phyloP scores from a whole-genome alignment of 2,329 filamentous ascomycete species.

The Chalara sp. region DNA sequence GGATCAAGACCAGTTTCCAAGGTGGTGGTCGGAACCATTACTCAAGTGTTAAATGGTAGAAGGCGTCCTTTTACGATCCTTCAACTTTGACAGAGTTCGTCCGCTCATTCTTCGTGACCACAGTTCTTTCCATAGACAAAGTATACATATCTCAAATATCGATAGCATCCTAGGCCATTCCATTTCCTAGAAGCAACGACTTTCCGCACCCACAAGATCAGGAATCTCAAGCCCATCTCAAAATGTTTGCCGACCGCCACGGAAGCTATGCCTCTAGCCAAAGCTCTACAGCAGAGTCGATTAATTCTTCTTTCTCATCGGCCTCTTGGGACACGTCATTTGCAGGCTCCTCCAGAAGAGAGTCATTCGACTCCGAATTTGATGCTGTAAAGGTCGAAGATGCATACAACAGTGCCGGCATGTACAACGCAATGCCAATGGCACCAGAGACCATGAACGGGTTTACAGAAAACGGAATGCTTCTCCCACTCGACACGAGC shows the following conservation, averaged over 20 bases:
- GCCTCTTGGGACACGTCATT: constrained; percentile 5
- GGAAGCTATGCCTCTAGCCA: background rate
- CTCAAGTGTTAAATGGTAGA: constrained; percentile 16
- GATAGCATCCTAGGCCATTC: background rate
- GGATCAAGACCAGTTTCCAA: background rate
- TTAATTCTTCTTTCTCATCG: background rate
- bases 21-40: background rate
- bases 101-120: constrained; percentile 1
- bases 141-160: background rate
- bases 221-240: background rate
- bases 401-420: too few relatives aligned
- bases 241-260: constrained; percentile 1
- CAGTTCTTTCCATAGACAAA: background rate
- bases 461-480: constrained; percentile 8
- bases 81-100: constrained; percentile 9
- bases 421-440: constrained; percentile 12
- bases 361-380: constrained; percentile 2
- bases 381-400: background rate
- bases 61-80: constrained; percentile 9
- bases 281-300: background rate
- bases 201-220: background rate
- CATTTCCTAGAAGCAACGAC: background rate
- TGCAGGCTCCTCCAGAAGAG: background rate
- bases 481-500: constrained; percentile 2
- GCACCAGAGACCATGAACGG: constrained; percentile 8